Evolutionary conservation across 2,329 filamentous ascomycete genomes (phyloP), one percentile per base, ranked within the genome.

Genomic region (Xylaria multiplex): DNA sequence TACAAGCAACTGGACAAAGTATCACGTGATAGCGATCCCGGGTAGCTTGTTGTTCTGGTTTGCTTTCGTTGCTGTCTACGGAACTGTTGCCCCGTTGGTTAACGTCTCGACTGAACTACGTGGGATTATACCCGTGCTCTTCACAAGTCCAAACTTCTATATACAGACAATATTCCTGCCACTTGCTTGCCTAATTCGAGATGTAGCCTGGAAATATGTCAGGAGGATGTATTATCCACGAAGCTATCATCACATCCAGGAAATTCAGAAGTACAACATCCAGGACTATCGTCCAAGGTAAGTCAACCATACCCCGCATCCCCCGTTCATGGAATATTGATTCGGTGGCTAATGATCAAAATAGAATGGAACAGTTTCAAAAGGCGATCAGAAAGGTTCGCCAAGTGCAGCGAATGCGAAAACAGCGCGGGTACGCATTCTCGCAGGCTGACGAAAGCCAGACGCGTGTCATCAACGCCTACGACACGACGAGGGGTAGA

Each of bases 251-350:
- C 96, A 99, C 79, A 96, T 99, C 70, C 96, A 99, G 80, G 96
- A 99, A 82, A 99, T 99, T 73, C 96, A 99, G 80, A 99, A 99
- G 82, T 99, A 98, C 83, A 99, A 99, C 75, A 97, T 99, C 67
- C 96, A 99, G 82, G 96, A 99, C 82, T 99, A 99, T 81, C 86
- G 96, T 76, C 96, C 96, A 68, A 90, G 96, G 92, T 94, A 86
- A 72, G 86, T 49, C 19, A 59, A 9, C 19, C 49, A 22, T 32
- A 16, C 3, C 52, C 45, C 83, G 37, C 32, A 62, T 61, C 7
- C n/a, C 56, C 6, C 30, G 76, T 32, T 75, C 64, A 45, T 37
- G 13, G 46, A 32, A 61, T 42, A 49, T 64, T 3, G 19, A 8
- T 50, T 45, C 49, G 45, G 58, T 45, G 24, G 32, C 73, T 77